These are phyloP conservation scores for Ogataea glucozyma DNA, from an alignment of 805 yeast genomes.

Conservation along the genomic window DNA sequence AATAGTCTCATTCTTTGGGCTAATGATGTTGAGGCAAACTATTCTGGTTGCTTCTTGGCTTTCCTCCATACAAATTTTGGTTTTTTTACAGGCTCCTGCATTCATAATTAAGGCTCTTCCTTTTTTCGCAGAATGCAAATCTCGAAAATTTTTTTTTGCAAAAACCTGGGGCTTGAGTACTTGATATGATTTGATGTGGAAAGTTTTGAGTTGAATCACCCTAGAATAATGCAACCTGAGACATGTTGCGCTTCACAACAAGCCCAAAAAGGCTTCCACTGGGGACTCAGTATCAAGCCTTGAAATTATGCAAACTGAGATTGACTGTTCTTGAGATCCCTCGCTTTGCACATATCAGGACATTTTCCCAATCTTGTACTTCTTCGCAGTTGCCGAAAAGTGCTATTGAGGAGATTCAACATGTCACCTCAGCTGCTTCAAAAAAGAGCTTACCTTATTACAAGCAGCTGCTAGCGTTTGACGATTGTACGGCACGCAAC, in stretches of 20 bases:
- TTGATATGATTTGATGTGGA: not conserved
- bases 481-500: constrained; percentile 44
- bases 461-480: constrained; percentile 52
- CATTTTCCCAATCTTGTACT: not conserved
- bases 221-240: no score
- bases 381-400: not conserved
- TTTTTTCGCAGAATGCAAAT: not conserved
- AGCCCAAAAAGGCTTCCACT: no score
- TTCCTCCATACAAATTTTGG: no score
- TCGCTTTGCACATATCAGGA: not conserved
- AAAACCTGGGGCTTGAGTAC: no score
- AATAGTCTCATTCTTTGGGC: no score
- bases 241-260: no score
- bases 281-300: no score
- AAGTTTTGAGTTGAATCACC: not conserved
- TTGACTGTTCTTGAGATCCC: not conserved
- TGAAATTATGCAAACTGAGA: no score
- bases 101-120: not conserved
- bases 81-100: not conserved
- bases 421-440: constrained; percentile 22
- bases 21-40: no score
- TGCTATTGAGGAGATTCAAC: constrained; percentile 12
- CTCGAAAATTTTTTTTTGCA: not conserved
- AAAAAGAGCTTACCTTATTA: constrained; percentile 47
- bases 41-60: no score